phyloP scores from a whole-genome alignment of 1,284 basidiomycete genomes.

The Cystobasidium pallidum region DNA sequence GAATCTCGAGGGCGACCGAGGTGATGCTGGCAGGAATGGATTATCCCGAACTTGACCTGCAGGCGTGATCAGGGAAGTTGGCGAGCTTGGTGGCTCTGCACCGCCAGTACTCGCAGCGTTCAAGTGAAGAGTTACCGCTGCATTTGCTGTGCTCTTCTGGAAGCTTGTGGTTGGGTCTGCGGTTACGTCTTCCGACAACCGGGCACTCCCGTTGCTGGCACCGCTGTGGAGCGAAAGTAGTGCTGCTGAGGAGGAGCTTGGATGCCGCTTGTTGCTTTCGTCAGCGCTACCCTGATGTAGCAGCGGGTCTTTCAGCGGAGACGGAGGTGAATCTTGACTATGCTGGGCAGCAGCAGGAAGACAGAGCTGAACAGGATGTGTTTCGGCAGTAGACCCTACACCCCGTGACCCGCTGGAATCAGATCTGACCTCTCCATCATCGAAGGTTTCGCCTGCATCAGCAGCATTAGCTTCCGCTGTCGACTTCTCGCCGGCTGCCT shows the following conservation, averaged over 20 bases:
- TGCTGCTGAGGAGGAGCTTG: background rate
- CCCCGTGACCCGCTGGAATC: background rate
- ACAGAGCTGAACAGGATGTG: background rate
- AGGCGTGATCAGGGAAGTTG: background rate
- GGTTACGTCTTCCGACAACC: background rate
- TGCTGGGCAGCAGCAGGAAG: background rate
- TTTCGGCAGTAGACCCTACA: background rate
- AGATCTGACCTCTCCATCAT: background rate
- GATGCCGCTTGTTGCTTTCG: background rate
- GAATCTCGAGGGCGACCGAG: background rate
- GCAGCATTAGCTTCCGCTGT: background rate
- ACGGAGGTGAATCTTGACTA: background rate
- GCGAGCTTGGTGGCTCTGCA: background rate
- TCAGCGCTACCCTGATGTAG: background rate
- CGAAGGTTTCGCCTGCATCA: background rate
- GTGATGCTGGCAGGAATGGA: background rate
- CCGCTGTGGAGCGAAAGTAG: background rate
- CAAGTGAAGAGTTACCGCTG: background rate
- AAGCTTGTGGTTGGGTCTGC: background rate
- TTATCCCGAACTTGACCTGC: background rate
- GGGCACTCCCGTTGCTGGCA: background rate
- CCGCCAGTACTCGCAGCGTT: background rate
- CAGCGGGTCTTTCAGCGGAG: background rate
- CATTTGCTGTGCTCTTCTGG: background rate
- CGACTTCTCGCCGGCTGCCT: conserved; percentile 13